Conservation (phyloP, 1,284 basidiomycete species). For the Grifola frondosa region DNA sequence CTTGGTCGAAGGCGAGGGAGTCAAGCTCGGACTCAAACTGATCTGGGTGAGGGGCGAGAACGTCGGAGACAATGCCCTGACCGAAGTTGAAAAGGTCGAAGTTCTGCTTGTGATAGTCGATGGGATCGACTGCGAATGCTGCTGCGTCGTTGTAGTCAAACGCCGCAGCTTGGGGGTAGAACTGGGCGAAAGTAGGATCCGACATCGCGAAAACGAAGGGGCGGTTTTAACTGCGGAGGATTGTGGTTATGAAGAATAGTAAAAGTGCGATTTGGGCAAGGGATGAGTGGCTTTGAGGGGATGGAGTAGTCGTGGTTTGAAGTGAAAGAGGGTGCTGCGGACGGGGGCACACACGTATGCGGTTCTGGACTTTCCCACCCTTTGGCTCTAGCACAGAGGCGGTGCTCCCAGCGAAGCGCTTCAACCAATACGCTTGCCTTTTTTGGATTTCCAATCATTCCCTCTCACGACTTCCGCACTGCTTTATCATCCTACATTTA, state of each 20-base stretch:
- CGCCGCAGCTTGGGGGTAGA: slow-evolving; percentile 24
- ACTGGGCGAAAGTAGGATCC: slow-evolving; percentile 26
- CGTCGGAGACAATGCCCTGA: slow-evolving; percentile 57
- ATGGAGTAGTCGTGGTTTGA: slow-evolving; percentile 15
- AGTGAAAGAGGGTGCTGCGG: slow-evolving; percentile 22
- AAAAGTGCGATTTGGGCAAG: slow-evolving; percentile 7
- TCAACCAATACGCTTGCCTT: slow-evolving; percentile 14
- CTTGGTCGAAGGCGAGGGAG: slow-evolving; percentile 62
- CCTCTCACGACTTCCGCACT: too few species aligned
- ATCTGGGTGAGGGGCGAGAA: slow-evolving; percentile 73
- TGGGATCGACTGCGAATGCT: slow-evolving; percentile 22
- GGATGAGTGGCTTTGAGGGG: slow-evolving; percentile 8
- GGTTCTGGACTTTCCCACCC: too few species aligned
- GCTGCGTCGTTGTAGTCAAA: slow-evolving; percentile 22
- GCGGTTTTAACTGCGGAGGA: slow-evolving; percentile 23
- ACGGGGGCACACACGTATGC: slow-evolving; percentile 21
- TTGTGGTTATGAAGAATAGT: slow-evolving; percentile 22
- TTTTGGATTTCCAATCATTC: slow-evolving; percentile 8
- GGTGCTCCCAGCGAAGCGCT: slow-evolving; percentile 4
- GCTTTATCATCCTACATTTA: too few species aligned
- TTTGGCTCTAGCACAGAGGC: too few species aligned
- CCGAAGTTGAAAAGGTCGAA: slow-evolving; percentile 69
- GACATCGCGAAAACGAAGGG: slow-evolving; percentile 23
- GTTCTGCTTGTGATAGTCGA: slow-evolving; percentile 23
- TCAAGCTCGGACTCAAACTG: slow-evolving; percentile 80